Percentiles rank a stretch among this genome's conserved stretches.
Evolutionary conservation across 345 rosid genomes (phyloP).

Genomic region (Toxicodendron radicans): DNA sequence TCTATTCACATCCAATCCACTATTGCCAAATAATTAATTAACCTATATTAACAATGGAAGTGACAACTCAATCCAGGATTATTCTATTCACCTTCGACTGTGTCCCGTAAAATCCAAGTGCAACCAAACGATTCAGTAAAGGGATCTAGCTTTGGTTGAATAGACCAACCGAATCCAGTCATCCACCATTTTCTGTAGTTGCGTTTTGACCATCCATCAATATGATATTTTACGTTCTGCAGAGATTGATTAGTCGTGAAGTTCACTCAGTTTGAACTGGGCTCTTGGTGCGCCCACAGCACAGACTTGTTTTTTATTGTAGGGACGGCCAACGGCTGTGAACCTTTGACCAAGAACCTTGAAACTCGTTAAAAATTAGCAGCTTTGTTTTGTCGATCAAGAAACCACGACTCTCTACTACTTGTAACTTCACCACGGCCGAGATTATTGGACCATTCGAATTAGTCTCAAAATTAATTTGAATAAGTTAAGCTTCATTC

Average conservation of each 20-base stretch:
- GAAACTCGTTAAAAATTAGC: no score
- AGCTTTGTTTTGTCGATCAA: no score
- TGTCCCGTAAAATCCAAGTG: neutral
- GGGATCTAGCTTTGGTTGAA: neutral
- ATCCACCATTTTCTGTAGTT: no score
- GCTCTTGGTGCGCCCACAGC: neutral
- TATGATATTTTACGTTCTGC: no score
- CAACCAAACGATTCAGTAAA: neutral
- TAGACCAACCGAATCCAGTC: neutral
- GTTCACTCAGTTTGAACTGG: no score
- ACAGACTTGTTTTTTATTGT: neutral
- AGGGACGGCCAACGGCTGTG: neutral
- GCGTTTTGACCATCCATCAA: no score
- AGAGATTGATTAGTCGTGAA: no score
- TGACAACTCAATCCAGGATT: conserved; percentile 5
- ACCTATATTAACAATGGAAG: neutral
- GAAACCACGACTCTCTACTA: no score
- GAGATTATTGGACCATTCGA: neutral
- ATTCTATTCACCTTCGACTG: no score
- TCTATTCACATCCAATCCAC: neutral
- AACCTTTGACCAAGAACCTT: neutral
- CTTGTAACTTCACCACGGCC: neutral
- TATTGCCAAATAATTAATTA: neutral
- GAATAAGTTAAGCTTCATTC: neutral
- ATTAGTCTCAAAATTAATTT: neutral